phyloP scores from a whole-genome alignment of 805 yeast species.

The Zygoascus biomembranicola region DNA sequence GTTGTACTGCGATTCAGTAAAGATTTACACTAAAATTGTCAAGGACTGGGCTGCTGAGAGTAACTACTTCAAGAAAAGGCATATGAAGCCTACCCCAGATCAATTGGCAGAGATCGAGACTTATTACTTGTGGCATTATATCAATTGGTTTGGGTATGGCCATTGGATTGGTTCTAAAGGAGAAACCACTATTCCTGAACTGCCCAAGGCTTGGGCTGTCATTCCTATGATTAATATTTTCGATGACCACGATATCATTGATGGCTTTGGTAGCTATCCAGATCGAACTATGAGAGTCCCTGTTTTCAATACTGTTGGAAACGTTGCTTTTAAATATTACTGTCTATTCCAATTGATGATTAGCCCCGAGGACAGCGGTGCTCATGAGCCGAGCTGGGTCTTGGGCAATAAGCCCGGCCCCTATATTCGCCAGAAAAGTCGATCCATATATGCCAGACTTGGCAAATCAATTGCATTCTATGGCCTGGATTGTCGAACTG shows the following conservation, averaged over 20 bases:
- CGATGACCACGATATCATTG: conserved; percentile 96
- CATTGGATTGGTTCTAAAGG: conserved; percentile 69
- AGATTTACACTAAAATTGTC: conserved; percentile 40
- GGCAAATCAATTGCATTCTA: conserved; percentile 66
- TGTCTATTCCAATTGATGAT: conserved; percentile 88
- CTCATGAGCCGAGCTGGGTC: conserved; percentile 51
- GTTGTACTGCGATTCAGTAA: conserved; percentile 78
- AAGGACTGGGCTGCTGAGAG: conserved; percentile 55
- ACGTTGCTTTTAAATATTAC: conserved; percentile 74
- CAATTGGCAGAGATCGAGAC: conserved; percentile 48
- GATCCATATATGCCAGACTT: conserved; percentile 62
- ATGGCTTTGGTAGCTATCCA: conserved; percentile 87
- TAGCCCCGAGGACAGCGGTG: conserved; percentile 34
- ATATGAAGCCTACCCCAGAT: conserved; percentile 37
- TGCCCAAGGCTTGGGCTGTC: conserved; percentile 68
- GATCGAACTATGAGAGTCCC: conserved; percentile 66
- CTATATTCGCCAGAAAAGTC: conserved; percentile 55
- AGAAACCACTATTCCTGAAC: conserved; percentile 54
- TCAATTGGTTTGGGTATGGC: conserved; percentile 87
- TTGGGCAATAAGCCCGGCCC: conserved; percentile 53
- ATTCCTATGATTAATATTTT: conserved; percentile 81
- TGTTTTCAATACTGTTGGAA: conserved; percentile 65
- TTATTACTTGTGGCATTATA: conserved; percentile 66
- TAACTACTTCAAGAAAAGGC: conserved; percentile 39
- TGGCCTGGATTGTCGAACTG: conserved; percentile 92